These are phyloP conservation scores for Scheffersomyces illinoinensis DNA, from an alignment of 1,139 yeast genomes.

Conservation along the genomic window DNA sequence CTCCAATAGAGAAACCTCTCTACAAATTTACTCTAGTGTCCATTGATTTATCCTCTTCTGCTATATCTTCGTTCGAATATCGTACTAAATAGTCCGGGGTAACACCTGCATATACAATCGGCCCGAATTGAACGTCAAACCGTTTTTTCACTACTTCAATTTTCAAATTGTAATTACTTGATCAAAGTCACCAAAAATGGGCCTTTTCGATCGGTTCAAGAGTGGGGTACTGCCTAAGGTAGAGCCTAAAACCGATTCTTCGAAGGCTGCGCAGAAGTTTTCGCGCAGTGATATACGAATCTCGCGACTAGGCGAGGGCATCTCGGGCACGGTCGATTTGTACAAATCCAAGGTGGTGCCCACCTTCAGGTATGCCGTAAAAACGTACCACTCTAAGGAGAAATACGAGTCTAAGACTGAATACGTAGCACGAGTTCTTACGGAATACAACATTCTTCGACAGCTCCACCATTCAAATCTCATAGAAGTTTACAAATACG, in stretches of 20 bases:
- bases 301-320: slow-evolving; percentile 32
- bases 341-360: slow-evolving; percentile 19
- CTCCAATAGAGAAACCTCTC: too few relatives aligned
- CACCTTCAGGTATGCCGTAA: slow-evolving; percentile 34
- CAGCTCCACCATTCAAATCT: slow-evolving; percentile 36
- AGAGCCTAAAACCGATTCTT: not conserved
- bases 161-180: not conserved
- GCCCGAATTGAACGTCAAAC: not conserved
- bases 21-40: too few relatives aligned
- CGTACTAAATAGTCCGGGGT: not conserved
- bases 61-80: not conserved
- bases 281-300: slow-evolving; percentile 14
- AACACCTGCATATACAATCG: not conserved
- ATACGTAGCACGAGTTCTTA: slow-evolving; percentile 33
- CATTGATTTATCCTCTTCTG: not conserved
- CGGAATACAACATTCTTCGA: slow-evolving; percentile 35
- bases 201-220: not conserved
- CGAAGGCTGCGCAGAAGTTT: not conserved
- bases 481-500: slow-evolving; percentile 28
- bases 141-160: not conserved
- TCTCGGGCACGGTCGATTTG: slow-evolving; percentile 44
- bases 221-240: not conserved
- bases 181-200: not conserved
- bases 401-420: slow-evolving; percentile 36
- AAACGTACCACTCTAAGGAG: slow-evolving; percentile 39